These are phyloP conservation scores for Bruguiera parviflora DNA, from an alignment of 345 rosid genomes.

Conservation along the genomic window DNA sequence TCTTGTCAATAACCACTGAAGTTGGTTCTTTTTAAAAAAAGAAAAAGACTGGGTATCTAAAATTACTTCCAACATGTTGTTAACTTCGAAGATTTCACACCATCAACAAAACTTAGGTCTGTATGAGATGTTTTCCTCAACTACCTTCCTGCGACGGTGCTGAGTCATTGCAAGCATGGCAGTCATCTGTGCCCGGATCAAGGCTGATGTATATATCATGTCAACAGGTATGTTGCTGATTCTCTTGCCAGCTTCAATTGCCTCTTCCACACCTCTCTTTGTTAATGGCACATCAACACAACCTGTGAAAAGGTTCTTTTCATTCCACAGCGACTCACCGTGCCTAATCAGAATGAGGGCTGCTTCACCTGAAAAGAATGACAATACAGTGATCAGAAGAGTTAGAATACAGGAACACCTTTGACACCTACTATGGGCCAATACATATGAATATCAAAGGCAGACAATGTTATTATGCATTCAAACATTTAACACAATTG, in stretches of 20 bases:
- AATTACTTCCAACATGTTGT: not conserved
- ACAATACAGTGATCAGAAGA: constrained; percentile 1
- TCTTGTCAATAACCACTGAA: not conserved
- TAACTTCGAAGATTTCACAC: not conserved
- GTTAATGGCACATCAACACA: constrained; percentile 97
- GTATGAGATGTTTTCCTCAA: not conserved
- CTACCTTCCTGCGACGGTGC: constrained; percentile 90
- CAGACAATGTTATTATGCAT: not conserved
- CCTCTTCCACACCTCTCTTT: constrained; percentile 88
- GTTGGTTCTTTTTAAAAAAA: not conserved
- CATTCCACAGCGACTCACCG: constrained; percentile 99
- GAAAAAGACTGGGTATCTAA: not conserved
- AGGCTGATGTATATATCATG: constrained; percentile 81
- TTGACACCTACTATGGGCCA: not conserved
- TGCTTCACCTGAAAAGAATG: constrained; percentile 55
- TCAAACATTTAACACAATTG: not conserved
- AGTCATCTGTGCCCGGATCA: constrained; percentile 98
- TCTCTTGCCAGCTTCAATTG: constrained; percentile 96
- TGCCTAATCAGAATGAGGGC: constrained; percentile 87
- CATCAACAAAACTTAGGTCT: not conserved
- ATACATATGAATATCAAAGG: not conserved
- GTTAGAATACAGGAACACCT: constrained; percentile 10
- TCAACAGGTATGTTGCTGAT: constrained; percentile 94
- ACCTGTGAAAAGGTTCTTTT: constrained; percentile 94
- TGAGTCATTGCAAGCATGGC: constrained; percentile 99